phyloP scores from a whole-genome alignment of 352 stramenopile genomes.

The Globisporangium sylvaticum region DNA sequence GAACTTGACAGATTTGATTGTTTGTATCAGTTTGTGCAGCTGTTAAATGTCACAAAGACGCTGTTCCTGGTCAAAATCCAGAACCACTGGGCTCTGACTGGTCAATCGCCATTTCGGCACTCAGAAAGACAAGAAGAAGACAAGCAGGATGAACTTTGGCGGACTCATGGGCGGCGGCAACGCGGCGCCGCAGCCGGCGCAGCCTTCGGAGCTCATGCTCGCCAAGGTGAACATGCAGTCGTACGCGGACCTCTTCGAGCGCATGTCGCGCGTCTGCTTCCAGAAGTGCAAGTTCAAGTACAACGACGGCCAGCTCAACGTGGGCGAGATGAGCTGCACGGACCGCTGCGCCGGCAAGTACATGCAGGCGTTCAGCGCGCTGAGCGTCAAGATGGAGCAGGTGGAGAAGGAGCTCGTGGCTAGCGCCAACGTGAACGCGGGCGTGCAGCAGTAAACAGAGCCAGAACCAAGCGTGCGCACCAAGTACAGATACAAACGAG shows the following conservation, averaged over 20 bases:
- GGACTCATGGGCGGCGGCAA: constrained; percentile 56
- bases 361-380: constrained; percentile 94
- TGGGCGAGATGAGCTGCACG: constrained; percentile 98
- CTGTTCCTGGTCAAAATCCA: no score
- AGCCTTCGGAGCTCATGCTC: constrained; percentile 83
- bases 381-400: constrained; percentile 93
- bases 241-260: constrained; percentile 89
- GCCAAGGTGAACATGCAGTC: constrained; percentile 91
- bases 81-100: no score
- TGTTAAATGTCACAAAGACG: no score
- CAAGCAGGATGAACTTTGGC: constrained; percentile 66
- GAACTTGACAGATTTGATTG: no score
- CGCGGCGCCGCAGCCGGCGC: constrained; percentile 44
- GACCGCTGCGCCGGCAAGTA: constrained; percentile 98
- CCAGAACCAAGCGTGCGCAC: not conserved
- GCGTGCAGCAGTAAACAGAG: constrained; percentile 28
- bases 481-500: not conserved
- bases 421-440: constrained; percentile 45
- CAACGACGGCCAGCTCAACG: constrained; percentile 94
- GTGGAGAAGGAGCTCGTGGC: constrained; percentile 92
- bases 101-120: not conserved
- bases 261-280: constrained; percentile 90
- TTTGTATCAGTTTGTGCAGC: no score
- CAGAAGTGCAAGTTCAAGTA: constrained; percentile 96
- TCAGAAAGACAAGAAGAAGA: not conserved